These are phyloP conservation scores for Ilex aquifolium DNA, from an alignment of 257 asterid species.

Conservation along the genomic window DNA sequence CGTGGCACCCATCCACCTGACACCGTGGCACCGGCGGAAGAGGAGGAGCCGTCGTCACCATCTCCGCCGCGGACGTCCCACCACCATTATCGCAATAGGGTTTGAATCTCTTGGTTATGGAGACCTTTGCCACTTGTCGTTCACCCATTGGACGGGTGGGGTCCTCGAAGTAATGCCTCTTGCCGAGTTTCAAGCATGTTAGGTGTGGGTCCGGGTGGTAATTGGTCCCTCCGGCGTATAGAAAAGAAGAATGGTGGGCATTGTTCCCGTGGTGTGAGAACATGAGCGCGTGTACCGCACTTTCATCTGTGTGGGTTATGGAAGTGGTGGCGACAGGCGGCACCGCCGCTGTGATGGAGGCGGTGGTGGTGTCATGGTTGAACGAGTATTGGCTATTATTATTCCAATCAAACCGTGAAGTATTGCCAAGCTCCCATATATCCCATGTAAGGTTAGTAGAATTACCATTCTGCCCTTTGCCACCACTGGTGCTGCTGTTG, in stretches of 20 bases:
- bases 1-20: conserved; percentile 69
- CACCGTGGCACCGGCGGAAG: conserved; percentile 31
- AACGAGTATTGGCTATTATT: background rate
- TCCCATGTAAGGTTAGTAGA: conserved; percentile 32
- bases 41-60: background rate
- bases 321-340: background rate
- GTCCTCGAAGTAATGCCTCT: conserved; percentile 45
- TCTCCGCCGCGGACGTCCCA: conserved; percentile 1
- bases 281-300: conserved; percentile 15
- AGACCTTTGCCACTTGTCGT: background rate
- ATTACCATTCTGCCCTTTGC: conserved; percentile 18
- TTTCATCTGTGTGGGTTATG: background rate
- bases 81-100: background rate
- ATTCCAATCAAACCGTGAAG: conserved; percentile 15
- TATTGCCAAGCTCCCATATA: conserved; percentile 16
- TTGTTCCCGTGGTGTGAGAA: conserved; percentile 5
- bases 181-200: conserved; percentile 57
- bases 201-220: conserved; percentile 33
- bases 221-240: background rate
- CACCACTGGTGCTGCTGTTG: conserved; percentile 10
- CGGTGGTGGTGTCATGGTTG: background rate
- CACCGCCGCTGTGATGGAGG: background rate
- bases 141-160: background rate
- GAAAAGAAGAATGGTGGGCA: background rate
- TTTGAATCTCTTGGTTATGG: conserved; percentile 30